Conservation (phyloP, 106 monocot species). For the Dendrobium chrysotoxum region DNA sequence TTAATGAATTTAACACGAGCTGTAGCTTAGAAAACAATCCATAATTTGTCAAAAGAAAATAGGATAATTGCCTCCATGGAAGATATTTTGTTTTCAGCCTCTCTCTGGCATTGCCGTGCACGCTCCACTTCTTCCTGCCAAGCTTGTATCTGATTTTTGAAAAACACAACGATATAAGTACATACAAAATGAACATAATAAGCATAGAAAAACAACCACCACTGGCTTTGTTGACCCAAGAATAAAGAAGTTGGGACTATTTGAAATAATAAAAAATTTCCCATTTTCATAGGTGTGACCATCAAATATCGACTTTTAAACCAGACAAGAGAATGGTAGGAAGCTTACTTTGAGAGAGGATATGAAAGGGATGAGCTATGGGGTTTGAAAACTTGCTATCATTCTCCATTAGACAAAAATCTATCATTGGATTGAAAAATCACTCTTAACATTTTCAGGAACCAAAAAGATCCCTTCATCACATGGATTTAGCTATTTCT, state of each 20-base stretch:
- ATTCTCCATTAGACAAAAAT: too few species aligned
- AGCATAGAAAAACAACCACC: neutral
- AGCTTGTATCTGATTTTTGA: conserved; percentile 54
- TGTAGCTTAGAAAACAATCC: neutral
- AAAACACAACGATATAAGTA: conserved; percentile 10
- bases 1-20: neutral
- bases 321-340: too few species aligned
- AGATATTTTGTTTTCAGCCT: conserved; percentile 85
- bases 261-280: too few species aligned
- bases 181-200: neutral
- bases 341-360: too few species aligned
- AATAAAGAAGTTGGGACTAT: neutral
- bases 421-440: too few species aligned
- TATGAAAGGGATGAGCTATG: too few species aligned
- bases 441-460: too few species aligned
- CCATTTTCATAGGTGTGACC: too few species aligned
- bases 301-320: too few species aligned
- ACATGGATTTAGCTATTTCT: too few species aligned
- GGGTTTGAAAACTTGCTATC: too few species aligned
- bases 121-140: conserved; percentile 98
- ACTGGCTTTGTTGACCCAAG: neutral
- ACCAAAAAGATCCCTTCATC: too few species aligned
- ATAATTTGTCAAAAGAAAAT: neutral
- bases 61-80: conserved; percentile 64
- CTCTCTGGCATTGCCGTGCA: conserved; percentile 88